These are phyloP conservation scores for Yarrowia galli DNA, from an alignment of 1,139 yeast genomes.

Conservation along the genomic window DNA sequence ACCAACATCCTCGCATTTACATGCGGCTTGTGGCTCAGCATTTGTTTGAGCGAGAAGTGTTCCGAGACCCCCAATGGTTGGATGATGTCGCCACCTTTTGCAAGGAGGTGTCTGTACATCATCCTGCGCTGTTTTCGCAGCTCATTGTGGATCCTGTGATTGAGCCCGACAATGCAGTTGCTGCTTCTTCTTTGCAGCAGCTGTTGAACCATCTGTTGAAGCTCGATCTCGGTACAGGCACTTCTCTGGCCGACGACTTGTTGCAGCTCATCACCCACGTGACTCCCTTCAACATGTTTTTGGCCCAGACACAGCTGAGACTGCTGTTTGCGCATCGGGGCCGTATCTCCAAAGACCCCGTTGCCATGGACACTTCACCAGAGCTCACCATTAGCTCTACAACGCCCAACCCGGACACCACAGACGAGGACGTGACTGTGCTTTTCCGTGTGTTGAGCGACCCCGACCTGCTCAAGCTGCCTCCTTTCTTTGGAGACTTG, in stretches of 20 bases:
- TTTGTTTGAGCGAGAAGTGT: constrained; percentile 16
- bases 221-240: constrained; percentile 7
- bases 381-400: constrained; percentile 11
- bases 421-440: constrained; percentile 16
- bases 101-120: constrained; percentile 16
- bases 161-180: constrained; percentile 13
- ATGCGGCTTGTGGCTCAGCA: constrained; percentile 44
- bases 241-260: constrained; percentile 23
- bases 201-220: constrained; percentile 12
- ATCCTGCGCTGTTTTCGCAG: constrained; percentile 25
- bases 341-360: constrained; percentile 11
- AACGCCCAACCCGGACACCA: constrained; percentile 22
- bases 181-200: constrained; percentile 24
- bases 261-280: constrained; percentile 23
- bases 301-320: constrained; percentile 21
- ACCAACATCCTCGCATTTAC: constrained; percentile 43
- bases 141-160: constrained; percentile 25
- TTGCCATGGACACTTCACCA: constrained; percentile 26
- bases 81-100: constrained; percentile 25
- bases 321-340: constrained; percentile 26
- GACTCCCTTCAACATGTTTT: constrained; percentile 25
- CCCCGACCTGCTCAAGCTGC: constrained; percentile 18
- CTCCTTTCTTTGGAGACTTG: constrained; percentile 51
- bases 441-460: constrained; percentile 18
- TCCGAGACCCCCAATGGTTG: constrained; percentile 19